A percentile compares a stretch with the other conserved stretches of the same genome.
phyloP scores from a whole-genome alignment of 176 grass and related monocot genomes.

The Cenchrus purpureus region DNA sequence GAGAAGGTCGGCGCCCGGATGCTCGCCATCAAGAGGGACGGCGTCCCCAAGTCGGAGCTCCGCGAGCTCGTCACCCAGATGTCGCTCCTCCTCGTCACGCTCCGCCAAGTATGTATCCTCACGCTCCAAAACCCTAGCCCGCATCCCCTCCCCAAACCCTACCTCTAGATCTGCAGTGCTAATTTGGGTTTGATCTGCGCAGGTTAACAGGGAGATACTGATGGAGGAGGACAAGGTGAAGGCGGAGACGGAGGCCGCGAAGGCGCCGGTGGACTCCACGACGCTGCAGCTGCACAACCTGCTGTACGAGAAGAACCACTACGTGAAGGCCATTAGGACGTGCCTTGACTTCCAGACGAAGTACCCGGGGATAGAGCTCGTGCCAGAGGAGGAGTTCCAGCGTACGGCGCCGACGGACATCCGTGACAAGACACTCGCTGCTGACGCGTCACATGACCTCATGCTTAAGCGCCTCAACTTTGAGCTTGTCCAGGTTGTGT shows the following conservation, averaged over 20 bases:
- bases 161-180: slow-evolving; percentile 20
- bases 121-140: slow-evolving; percentile 25
- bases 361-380: slow-evolving; percentile 88
- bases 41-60: slow-evolving; percentile 73
- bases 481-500: slow-evolving; percentile 80
- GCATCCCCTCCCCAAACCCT: slow-evolving; percentile 23
- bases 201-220: slow-evolving; percentile 91
- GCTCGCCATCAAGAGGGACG: slow-evolving; percentile 80
- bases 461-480: slow-evolving; percentile 98
- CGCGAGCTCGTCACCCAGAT: slow-evolving; percentile 88
- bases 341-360: slow-evolving; percentile 89
- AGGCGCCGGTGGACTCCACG: slow-evolving; percentile 90
- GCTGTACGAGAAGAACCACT: slow-evolving; percentile 99
- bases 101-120: slow-evolving; percentile 62
- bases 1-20: slow-evolving; percentile 80
- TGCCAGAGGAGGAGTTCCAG: slow-evolving; percentile 87
- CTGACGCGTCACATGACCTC: slow-evolving; percentile 73
- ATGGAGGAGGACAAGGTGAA: slow-evolving; percentile 90
- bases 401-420: slow-evolving; percentile 59
- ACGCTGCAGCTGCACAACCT: slow-evolving; percentile 92
- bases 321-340: slow-evolving; percentile 86
- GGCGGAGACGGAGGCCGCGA: slow-evolving; percentile 80
- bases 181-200: background rate
- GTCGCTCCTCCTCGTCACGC: slow-evolving; percentile 88
- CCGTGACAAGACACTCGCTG: slow-evolving; percentile 71